Conservation (phyloP, 768 basidiomycete genomes). For the Xerocomus spinulosus region DNA sequence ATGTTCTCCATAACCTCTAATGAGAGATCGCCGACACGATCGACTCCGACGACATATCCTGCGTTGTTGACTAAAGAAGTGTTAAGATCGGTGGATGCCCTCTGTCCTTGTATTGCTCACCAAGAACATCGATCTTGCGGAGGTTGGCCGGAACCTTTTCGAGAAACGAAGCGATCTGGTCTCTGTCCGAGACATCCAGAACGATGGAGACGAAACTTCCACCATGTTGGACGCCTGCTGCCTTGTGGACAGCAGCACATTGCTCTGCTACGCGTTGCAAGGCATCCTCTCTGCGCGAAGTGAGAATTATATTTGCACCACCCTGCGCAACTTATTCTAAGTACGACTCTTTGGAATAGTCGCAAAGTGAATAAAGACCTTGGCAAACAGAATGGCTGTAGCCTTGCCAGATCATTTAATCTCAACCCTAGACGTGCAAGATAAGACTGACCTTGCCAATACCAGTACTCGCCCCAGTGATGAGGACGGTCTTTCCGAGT, state of each 20-base stretch:
- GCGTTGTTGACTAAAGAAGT: constrained; percentile 61
- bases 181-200: constrained; percentile 77
- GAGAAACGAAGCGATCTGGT: constrained; percentile 63
- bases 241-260: constrained; percentile 66
- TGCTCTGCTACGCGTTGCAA: constrained; percentile 66
- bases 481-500: constrained; percentile 79
- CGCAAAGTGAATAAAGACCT: constrained; percentile 38
- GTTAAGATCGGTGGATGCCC: neutral
- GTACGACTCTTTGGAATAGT: neutral
- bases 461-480: constrained; percentile 87
- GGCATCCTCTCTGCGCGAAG: constrained; percentile 73
- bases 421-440: neutral
- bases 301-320: constrained; percentile 82
- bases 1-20: constrained; percentile 78
- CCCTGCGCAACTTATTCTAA: constrained; percentile 41
- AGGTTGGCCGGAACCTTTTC: constrained; percentile 68
- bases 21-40: constrained; percentile 78
- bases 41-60: constrained; percentile 85
- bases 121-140: constrained; percentile 75
- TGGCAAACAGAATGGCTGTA: constrained; percentile 85
- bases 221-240: constrained; percentile 66
- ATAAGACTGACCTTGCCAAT: constrained; percentile 74
- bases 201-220: constrained; percentile 70
- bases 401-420: constrained; percentile 44
- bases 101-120: constrained; percentile 37